phyloP scores from a whole-genome alignment of 202 grass and related monocot species.

The Hordeum pubiflorum region DNA sequence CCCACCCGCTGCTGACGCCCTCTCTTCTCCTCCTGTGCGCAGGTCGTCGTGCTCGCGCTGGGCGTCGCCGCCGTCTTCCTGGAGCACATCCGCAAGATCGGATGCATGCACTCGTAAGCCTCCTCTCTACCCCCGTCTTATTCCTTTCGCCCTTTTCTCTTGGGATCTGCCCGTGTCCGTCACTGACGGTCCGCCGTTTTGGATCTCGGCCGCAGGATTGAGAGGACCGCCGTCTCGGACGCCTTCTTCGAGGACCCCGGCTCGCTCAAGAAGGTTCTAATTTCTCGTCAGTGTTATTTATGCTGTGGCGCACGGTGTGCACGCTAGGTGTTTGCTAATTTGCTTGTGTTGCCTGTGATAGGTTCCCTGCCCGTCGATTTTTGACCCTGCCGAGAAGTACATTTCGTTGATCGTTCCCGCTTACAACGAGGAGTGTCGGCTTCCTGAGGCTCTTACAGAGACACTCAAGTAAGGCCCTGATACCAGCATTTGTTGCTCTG shows the following conservation, averaged over 20 bases:
- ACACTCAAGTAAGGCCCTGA: constrained; percentile 49
- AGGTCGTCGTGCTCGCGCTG: constrained; percentile 48
- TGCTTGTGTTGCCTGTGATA: constrained; percentile 22
- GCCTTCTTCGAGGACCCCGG: constrained; percentile 85
- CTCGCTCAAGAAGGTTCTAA: constrained; percentile 71
- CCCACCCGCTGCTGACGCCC: constrained; percentile 4
- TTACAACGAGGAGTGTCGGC: constrained; percentile 82
- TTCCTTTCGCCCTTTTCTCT: not conserved
- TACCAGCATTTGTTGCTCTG: not conserved
- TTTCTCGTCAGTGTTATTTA: not conserved
- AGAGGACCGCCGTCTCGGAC: constrained; percentile 51
- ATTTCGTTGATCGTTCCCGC: constrained; percentile 80
- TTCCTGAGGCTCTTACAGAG: constrained; percentile 64
- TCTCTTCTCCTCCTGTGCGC: constrained; percentile 1
- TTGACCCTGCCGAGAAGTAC: constrained; percentile 76
- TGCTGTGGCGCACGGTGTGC: not conserved
- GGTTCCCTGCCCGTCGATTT: constrained; percentile 82
- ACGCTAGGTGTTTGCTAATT: constrained; percentile 20
- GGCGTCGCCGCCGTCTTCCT: constrained; percentile 60
- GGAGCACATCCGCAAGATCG: constrained; percentile 78
- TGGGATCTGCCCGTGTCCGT: not conserved
- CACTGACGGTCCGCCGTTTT: constrained; percentile 27
- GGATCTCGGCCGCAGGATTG: constrained; percentile 46
- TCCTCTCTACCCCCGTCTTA: not conserved
- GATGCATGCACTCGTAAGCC: constrained; percentile 71